phyloP scores from a whole-genome alignment of 129 eudicot genomes.

The Artemisia argyi region DNA sequence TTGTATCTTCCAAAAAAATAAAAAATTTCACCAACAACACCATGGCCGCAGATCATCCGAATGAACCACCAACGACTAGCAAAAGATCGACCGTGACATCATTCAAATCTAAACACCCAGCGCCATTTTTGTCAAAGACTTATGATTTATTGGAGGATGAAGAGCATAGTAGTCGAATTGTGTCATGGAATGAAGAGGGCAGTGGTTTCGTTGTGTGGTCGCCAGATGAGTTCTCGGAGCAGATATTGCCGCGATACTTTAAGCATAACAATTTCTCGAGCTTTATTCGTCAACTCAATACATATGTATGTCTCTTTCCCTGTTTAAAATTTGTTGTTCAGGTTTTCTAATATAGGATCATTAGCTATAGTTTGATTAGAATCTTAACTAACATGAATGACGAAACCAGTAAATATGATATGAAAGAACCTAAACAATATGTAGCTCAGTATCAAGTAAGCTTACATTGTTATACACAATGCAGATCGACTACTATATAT shows the following conservation, averaged over 20 bases:
- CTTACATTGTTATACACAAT: too few species aligned
- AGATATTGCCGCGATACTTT: constrained; percentile 52
- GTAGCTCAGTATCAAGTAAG: too few species aligned
- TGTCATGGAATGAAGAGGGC: constrained; percentile 51
- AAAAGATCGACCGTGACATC: constrained; percentile 15
- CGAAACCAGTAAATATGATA: too few species aligned
- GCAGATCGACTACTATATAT: too few species aligned
- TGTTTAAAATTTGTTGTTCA: background rate
- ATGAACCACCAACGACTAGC: constrained; percentile 3
- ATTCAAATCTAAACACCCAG: constrained; percentile 37
- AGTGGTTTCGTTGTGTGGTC: constrained; percentile 55
- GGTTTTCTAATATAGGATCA: background rate
- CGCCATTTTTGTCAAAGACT: constrained; percentile 56
- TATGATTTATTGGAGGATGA: constrained; percentile 49
- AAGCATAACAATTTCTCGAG: constrained; percentile 65
- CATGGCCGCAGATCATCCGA: constrained; percentile 20
- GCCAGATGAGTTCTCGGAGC: constrained; percentile 54
- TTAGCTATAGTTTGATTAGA: background rate
- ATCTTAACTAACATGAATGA: too few species aligned
- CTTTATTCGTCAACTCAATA: constrained; percentile 62
- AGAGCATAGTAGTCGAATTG: constrained; percentile 29
- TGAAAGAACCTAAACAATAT: too few species aligned
- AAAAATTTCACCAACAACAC: too few species aligned
- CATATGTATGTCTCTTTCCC: constrained; percentile 43
- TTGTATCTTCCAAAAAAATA: background rate